Evolutionary conservation across 148 eudicot genomes (phyloP).

Genomic region (Vaccinium darrowii): DNA sequence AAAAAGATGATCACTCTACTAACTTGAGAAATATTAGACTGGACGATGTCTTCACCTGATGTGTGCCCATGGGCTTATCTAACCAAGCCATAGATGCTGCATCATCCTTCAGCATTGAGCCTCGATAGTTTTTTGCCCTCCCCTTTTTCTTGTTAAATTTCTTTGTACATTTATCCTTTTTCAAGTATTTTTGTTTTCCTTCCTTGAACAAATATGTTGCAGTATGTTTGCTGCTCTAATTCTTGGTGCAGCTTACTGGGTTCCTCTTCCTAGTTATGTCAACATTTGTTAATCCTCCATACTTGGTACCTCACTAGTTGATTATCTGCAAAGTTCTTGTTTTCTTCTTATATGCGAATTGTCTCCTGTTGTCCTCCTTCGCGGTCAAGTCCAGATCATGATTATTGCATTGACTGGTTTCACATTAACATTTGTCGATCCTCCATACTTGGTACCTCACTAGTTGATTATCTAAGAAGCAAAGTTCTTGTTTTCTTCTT

Average conservation of each 20-base stretch:
- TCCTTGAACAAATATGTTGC: neutral
- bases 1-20: neutral
- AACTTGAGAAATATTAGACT: neutral
- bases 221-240: neutral
- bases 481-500: neutral
- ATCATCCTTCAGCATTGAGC: neutral
- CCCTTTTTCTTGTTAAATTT: neutral
- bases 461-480: neutral
- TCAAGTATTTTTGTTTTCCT: neutral
- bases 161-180: neutral
- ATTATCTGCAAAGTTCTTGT: neutral
- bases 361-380: neutral
- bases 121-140: neutral
- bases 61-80: neutral
- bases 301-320: neutral
- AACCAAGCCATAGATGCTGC: neutral
- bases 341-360: neutral
- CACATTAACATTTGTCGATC: neutral
- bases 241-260: neutral
- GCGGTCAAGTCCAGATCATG: neutral
- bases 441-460: neutral
- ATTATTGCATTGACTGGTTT: neutral
- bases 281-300: neutral
- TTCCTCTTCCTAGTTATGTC: neutral
- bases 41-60: neutral